Conservation (phyloP, 768 basidiomycete genomes). For the Tulasnella sp. region DNA sequence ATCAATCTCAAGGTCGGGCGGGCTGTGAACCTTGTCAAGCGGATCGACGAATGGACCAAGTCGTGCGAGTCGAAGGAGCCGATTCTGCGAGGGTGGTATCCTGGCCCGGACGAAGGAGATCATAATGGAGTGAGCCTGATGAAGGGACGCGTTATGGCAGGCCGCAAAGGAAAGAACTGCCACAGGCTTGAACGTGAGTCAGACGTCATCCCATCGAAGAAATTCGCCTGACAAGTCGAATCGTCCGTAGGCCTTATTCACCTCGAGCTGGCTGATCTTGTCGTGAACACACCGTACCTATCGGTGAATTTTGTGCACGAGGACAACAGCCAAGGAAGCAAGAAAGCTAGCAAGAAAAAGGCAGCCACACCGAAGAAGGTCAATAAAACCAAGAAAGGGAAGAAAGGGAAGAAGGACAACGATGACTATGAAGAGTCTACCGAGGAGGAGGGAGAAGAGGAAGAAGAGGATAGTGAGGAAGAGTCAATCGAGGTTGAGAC, state of each 20-base stretch:
- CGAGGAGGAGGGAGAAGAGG: background rate
- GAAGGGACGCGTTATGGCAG: conserved; percentile 52
- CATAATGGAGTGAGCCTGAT: conserved; percentile 37
- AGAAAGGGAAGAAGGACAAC: background rate
- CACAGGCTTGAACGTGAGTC: conserved; percentile 48
- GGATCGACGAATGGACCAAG: conserved; percentile 69
- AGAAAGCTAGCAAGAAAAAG: background rate
- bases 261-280: conserved; percentile 63
- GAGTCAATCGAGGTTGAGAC: background rate
- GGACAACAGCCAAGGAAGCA: no score
- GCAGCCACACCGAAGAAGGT: background rate
- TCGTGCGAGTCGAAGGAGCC: conserved; percentile 70
- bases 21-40: conserved; percentile 54
- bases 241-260: conserved; percentile 62
- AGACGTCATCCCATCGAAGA: background rate
- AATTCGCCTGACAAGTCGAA: background rate
- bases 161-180: conserved; percentile 49
- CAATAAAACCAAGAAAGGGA: background rate
- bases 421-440: background rate
- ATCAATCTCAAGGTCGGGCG: conserved; percentile 70
- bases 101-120: conserved; percentile 35
- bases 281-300: conserved; percentile 47
- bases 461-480: background rate
- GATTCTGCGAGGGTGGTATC: conserved; percentile 63
- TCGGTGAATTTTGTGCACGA: no score